Evolutionary conservation across 441 rosid genomes (phyloP).

Genomic region (Arabidopsis lyrata): DNA sequence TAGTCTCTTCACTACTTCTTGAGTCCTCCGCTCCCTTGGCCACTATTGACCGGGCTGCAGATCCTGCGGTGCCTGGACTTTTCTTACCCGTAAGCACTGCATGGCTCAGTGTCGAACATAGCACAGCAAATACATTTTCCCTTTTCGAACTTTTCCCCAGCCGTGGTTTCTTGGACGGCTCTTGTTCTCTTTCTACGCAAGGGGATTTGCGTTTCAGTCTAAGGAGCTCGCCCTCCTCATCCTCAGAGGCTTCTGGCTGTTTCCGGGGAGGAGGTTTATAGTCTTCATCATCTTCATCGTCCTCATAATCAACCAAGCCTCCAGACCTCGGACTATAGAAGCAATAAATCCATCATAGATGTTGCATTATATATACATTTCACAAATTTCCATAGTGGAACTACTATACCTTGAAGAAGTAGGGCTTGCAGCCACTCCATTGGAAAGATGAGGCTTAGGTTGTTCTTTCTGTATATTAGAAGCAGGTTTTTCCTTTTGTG

Average conservation of each 20-base stretch:
- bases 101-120: slow-evolving; percentile 89
- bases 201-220: slow-evolving; percentile 75
- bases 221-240: slow-evolving; percentile 82
- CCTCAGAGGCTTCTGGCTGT: slow-evolving; percentile 65
- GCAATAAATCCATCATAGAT: slow-evolving; percentile 18
- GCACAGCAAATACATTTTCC: slow-evolving; percentile 72
- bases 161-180: slow-evolving; percentile 70
- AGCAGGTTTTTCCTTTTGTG: slow-evolving; percentile 62
- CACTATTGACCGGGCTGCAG: slow-evolving; percentile 45
- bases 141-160: slow-evolving; percentile 67
- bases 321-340: slow-evolving; percentile 68
- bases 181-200: slow-evolving; percentile 71
- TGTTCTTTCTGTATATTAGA: slow-evolving; percentile 55
- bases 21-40: slow-evolving; percentile 48
- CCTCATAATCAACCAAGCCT: slow-evolving; percentile 95
- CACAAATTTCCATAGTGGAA: slow-evolving; percentile 27
- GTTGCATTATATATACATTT: neutral
- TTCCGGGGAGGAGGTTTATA: slow-evolving; percentile 88
- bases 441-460: slow-evolving; percentile 63
- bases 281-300: slow-evolving; percentile 95
- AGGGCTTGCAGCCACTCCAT: slow-evolving; percentile 74
- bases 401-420: slow-evolving; percentile 66
- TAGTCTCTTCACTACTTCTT: slow-evolving; percentile 50
- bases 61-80: slow-evolving; percentile 38
- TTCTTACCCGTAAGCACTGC: slow-evolving; percentile 84